A percentile compares a stretch with the other conserved stretches of the same genome.
Evolutionary conservation across 106 monocot species (phyloP).

Genomic region (Dioscorea zingiberensis): DNA sequence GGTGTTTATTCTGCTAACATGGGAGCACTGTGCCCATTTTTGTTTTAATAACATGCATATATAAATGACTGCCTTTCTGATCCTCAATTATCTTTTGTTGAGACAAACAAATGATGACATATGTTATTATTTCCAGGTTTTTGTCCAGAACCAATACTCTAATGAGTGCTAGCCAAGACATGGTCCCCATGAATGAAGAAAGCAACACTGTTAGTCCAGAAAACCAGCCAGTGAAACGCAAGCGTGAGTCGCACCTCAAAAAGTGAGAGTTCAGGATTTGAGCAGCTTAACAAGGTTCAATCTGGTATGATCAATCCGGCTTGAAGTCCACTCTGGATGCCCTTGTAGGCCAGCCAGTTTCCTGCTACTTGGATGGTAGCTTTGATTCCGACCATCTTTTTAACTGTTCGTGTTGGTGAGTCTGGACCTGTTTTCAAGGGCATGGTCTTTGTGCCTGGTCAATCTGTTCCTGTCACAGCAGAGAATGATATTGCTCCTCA

Average conservation of each 20-base stretch:
- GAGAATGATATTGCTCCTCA: constrained; percentile 7
- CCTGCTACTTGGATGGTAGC: background rate
- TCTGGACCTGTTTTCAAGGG: constrained; percentile 5
- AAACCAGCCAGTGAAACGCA: constrained; percentile 1
- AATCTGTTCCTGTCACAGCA: background rate
- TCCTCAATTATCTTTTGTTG: too few species aligned
- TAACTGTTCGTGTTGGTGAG: background rate
- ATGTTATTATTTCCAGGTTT: too few species aligned
- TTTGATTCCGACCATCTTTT: background rate
- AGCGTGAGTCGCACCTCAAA: constrained; percentile 6
- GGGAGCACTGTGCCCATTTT: too few species aligned
- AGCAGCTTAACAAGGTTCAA: background rate
- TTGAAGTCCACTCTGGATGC: background rate
- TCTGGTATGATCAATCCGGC: background rate
- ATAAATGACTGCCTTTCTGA: too few species aligned
- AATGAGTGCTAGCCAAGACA: too few species aligned
- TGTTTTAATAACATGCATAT: too few species aligned
- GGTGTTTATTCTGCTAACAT: too few species aligned
- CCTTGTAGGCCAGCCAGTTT: constrained; percentile 9
- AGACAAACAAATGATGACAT: too few species aligned
- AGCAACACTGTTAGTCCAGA: background rate
- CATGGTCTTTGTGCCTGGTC: constrained; percentile 7
- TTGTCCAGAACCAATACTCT: too few species aligned
- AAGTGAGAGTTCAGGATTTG: background rate
- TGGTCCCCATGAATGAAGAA: constrained; percentile 1